phyloP scores from a whole-genome alignment of 495 filamentous ascomycete genomes.

The Penicillium cosmopolitanum region DNA sequence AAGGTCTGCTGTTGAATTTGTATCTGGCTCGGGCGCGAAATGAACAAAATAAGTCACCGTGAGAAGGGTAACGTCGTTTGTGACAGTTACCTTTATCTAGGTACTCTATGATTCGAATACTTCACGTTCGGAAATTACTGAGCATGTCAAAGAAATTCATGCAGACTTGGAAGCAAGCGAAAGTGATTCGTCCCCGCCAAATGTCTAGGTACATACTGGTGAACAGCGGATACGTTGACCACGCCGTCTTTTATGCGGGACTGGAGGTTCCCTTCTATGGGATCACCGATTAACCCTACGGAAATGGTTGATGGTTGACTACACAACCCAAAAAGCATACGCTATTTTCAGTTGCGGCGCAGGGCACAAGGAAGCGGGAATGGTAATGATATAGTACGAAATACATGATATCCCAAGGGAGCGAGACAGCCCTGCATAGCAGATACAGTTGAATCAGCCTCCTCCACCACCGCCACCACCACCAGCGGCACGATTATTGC shows the following conservation, averaged over 20 bases:
- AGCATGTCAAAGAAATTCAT: too few species aligned
- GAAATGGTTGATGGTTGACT: background rate
- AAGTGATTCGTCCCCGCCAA: too few species aligned
- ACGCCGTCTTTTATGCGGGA: too few species aligned
- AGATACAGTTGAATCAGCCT: conserved; percentile 3
- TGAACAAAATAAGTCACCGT: conserved; percentile 14
- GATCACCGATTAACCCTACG: background rate
- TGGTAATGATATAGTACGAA: background rate
- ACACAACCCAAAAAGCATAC: background rate
- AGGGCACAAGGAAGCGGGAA: background rate
- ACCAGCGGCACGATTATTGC: conserved; percentile 9
- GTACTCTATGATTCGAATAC: too few species aligned
- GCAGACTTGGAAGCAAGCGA: too few species aligned
- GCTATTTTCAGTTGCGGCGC: too few species aligned
- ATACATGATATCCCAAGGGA: background rate
- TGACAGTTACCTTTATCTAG: too few species aligned
- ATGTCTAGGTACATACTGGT: too few species aligned
- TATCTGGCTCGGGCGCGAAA: conserved; percentile 45
- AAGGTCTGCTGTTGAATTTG: conserved; percentile 77
- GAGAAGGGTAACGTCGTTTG: background rate
- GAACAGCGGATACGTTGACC: too few species aligned
- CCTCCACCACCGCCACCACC: conserved; percentile 21
- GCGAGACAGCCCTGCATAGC: background rate
- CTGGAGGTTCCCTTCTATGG: too few species aligned
- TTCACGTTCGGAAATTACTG: too few species aligned